These are phyloP conservation scores for Phaffia rhodozyma DNA, from an alignment of 1,284 basidiomycete genomes.

Conservation along the genomic window DNA sequence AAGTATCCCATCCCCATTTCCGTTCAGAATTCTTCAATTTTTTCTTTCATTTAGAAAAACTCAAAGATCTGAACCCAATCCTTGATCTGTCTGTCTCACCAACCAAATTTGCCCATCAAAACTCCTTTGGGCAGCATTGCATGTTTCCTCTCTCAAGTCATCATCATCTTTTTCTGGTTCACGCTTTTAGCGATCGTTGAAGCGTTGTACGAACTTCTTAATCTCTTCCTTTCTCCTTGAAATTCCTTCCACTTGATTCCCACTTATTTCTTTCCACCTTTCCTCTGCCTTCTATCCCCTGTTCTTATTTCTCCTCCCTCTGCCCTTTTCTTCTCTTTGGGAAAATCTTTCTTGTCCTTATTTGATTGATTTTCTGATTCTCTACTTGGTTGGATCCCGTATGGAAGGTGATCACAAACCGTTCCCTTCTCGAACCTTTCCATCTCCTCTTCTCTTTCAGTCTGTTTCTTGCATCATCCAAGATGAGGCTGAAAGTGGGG, in stretches of 20 bases:
- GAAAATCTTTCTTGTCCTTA: constrained; percentile 1
- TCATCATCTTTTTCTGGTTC: constrained; percentile 3
- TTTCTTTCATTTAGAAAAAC: too few species aligned
- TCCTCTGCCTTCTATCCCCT: neutral
- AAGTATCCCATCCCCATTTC: too few species aligned
- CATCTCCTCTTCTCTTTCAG: neutral
- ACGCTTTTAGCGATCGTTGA: constrained; percentile 5
- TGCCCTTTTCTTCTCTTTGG: neutral
- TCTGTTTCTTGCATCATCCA: neutral
- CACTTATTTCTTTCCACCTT: neutral
- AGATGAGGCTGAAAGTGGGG: neutral
- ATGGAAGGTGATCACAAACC: neutral
- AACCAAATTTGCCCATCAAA: too few species aligned
- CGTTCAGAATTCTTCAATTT: too few species aligned
- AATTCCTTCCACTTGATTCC: neutral
- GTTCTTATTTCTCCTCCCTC: constrained; percentile 1
- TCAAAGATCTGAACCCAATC: too few species aligned
- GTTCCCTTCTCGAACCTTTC: neutral
- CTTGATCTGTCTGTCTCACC: too few species aligned
- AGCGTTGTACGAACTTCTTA: neutral
- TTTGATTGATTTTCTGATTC: constrained; percentile 1
- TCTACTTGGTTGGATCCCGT: constrained; percentile 1
- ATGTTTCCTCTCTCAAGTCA: neutral
- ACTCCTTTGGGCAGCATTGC: too few species aligned
- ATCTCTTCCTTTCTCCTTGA: neutral